Conservation (phyloP, 2,329 filamentous ascomycete genomes). For the Albophoma yamanashiensis region DNA sequence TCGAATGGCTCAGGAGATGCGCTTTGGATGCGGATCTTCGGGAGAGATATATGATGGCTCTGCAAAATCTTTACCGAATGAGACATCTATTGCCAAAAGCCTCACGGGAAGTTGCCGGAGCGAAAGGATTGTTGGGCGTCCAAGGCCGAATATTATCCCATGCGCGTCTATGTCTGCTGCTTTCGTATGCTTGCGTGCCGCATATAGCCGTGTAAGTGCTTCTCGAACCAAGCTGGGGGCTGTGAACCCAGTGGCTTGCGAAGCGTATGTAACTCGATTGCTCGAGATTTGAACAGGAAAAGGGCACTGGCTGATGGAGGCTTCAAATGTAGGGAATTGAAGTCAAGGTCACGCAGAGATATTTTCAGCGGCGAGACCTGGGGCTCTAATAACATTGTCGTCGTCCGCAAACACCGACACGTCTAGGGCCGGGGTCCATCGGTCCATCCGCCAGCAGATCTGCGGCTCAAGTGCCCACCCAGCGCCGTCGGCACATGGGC, state of each 20-base stretch:
- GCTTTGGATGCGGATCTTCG: constrained; percentile 17
- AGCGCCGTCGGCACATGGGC: background rate
- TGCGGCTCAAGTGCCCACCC: background rate
- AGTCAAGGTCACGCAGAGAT: background rate
- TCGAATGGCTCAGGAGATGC: constrained; percentile 11
- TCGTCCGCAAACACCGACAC: background rate
- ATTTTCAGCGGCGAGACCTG: background rate
- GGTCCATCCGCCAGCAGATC: constrained; percentile 6
- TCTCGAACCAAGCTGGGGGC: background rate
- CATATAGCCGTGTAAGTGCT: background rate
- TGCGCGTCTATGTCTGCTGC: background rate
- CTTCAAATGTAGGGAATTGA: background rate
- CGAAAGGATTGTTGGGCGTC: background rate
- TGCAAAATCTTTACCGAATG: background rate
- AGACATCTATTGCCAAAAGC: constrained; percentile 12
- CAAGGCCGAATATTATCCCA: background rate
- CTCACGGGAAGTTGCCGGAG: background rate
- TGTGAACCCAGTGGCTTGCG: background rate
- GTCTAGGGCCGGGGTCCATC: background rate
- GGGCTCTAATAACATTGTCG: constrained; percentile 5
- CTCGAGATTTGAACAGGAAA: background rate
- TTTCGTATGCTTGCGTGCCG: background rate
- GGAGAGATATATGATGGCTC: constrained; percentile 8
- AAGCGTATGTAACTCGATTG: background rate
- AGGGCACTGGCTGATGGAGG: background rate